Evolutionary conservation across 2,329 filamentous ascomycete genomes (phyloP), one percentile per base, ranked within the genome.

Genomic region (Botryosphaeria agaves): DNA sequence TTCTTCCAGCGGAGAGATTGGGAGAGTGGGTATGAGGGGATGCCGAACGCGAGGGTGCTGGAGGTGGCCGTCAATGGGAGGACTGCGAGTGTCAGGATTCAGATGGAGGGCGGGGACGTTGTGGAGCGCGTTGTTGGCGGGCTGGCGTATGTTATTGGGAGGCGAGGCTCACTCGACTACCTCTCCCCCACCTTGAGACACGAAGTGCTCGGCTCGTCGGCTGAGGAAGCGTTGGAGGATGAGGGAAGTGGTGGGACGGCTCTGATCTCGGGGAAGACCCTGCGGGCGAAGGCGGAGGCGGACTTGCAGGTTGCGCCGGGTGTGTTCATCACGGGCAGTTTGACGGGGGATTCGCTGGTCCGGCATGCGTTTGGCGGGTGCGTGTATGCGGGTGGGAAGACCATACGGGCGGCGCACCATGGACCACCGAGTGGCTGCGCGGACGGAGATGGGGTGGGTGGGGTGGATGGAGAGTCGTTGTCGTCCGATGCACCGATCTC

Each of bases 331-430:
- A 64, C 66, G 21, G 69, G 69, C 7, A 72, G 67, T 37, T 41
- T 74, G 29, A 69, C 68, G 0, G 69, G 69, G 3, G 69, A 74
- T 43, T 70, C 67, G 3, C 51, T 74, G 3, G 64, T 74, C 16
- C 55, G 69, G 1, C 70, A 71, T 40, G 65, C 66, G 6, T 66
- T 70, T 17, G 69, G 69, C 3, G 63, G 67, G 4, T 72, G 69
- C 38, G 60, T 66, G 5, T 66, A 65, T 40, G 57, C 63, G 4
- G 69, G 67, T 3, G 62, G 66, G 3, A 62, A 57, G 36, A 57
- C 72, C 14, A 54, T 64, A 7, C n/a, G n/a, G n/a, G n/a, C n/a
- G n/a, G n/a, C n/a, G n/a, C n/a, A n/a, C n/a, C n/a, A n/a, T n/a
- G n/a, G n/a, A n/a, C n/a, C n/a, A n/a, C n/a, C n/a, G n/a, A n/a